phyloP scores from a whole-genome alignment of 2,329 filamentous ascomycete genomes.

The Macrophomina phaseolina region DNA sequence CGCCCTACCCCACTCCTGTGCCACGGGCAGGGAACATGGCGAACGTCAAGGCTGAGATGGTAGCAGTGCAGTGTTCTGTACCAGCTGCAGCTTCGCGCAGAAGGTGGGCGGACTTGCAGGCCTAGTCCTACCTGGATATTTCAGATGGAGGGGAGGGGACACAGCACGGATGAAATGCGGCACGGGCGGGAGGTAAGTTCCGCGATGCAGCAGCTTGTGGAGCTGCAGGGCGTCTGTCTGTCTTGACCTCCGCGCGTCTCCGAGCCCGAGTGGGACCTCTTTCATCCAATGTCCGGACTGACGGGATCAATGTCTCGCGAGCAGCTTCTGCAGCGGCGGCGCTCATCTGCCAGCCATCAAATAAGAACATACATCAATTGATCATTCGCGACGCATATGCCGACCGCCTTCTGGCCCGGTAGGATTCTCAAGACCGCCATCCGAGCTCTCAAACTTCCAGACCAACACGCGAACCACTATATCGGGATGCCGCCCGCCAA shows the following conservation, averaged over 20 bases:
- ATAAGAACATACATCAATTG: no score
- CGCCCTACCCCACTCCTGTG: slow-evolving; percentile 10
- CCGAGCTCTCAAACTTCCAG: not conserved
- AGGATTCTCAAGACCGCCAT: no score
- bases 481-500: not conserved
- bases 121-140: no score
- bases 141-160: not conserved
- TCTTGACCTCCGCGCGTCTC: slow-evolving; percentile 2
- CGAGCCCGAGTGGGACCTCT: not conserved
- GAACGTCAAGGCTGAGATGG: no score
- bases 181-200: not conserved
- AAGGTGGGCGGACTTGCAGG: not conserved
- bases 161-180: not conserved
- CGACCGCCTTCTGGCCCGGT: no score
- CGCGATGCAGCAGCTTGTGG: not conserved
- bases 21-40: not conserved
- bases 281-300: not conserved
- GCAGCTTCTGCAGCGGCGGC: not conserved
- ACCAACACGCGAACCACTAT: not conserved
- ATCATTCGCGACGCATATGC: no score
- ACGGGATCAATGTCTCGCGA: not conserved
- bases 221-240: not conserved
- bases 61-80: not conserved
- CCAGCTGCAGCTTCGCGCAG: not conserved
- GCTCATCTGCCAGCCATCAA: no score